phyloP scores from a whole-genome alignment of 805 yeast species.

The Metschnikowia reukaufii region DNA sequence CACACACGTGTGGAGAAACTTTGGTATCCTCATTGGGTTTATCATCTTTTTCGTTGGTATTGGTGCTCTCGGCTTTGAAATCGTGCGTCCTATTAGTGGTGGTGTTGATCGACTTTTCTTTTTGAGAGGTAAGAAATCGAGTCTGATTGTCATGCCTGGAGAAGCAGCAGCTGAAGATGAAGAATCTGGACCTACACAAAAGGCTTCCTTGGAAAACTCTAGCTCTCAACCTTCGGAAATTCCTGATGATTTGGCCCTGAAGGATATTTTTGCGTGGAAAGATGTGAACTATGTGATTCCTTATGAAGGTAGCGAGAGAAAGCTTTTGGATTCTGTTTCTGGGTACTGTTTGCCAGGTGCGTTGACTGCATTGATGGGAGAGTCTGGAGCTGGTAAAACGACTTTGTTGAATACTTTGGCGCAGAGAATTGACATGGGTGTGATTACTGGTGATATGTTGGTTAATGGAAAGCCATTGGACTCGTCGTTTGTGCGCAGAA shows the following conservation, averaged over 20 bases:
- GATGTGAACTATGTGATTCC: slow-evolving; percentile 59
- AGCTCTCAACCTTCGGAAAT: slow-evolving; percentile 8
- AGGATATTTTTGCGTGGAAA: slow-evolving; percentile 50
- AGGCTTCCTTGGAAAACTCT: slow-evolving; percentile 10
- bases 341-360: slow-evolving; percentile 49
- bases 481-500: slow-evolving; percentile 50
- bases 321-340: slow-evolving; percentile 33
- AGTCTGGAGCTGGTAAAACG: slow-evolving; percentile 65
- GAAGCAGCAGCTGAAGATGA: slow-evolving; percentile 15
- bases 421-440: slow-evolving; percentile 55
- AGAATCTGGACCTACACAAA: slow-evolving; percentile 17
- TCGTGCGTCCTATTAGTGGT: slow-evolving; percentile 30
- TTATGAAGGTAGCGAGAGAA: slow-evolving; percentile 39
- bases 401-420: slow-evolving; percentile 55
- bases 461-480: slow-evolving; percentile 54
- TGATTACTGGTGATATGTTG: slow-evolving; percentile 56
- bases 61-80: slow-evolving; percentile 29
- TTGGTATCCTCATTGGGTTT: slow-evolving; percentile 46
- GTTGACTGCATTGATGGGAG: slow-evolving; percentile 61
- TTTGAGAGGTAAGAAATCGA: slow-evolving; percentile 27
- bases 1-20: slow-evolving; percentile 48
- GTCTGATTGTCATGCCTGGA: slow-evolving; percentile 17
- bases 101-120: slow-evolving; percentile 35
- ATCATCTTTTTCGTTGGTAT: slow-evolving; percentile 16
- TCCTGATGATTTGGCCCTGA: slow-evolving; percentile 15